Percentiles rank a stretch among this genome's conserved stretches.
Conservation (phyloP, 2,329 filamentous ascomycete genomes). For the Aspergillus sojae region DNA sequence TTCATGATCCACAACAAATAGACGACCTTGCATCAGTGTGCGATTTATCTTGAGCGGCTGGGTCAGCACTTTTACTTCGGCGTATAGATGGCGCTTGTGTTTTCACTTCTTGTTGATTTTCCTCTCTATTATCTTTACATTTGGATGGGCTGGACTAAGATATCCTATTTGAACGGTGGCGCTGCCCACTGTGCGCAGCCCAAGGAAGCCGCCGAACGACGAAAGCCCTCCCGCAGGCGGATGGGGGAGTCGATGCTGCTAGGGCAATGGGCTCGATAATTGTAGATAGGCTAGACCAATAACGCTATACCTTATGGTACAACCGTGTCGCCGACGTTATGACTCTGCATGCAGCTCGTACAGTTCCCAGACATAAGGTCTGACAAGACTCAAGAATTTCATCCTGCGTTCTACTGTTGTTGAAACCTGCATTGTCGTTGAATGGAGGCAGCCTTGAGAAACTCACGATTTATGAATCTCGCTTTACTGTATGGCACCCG, state of each 20-base stretch:
- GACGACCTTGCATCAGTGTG: conserved; percentile 8
- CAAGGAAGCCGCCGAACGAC: not conserved
- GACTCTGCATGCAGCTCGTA: not conserved
- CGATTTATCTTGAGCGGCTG: conserved; percentile 5
- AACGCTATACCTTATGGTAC: not conserved
- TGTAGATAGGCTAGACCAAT: conserved; percentile 4
- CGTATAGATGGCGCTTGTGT: conserved; percentile 24
- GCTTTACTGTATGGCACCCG: too few species aligned
- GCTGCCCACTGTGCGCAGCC: not conserved
- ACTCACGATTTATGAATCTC: too few species aligned
- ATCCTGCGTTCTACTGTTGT: too few species aligned
- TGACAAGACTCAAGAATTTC: too few species aligned
- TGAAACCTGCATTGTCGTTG: too few species aligned
- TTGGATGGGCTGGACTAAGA: conserved; percentile 1
- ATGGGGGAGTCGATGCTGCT: conserved; percentile 11
- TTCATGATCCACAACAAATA: conserved; percentile 82
- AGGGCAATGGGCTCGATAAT: conserved; percentile 3
- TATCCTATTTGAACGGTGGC: not conserved
- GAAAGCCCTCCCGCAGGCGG: conserved; percentile 18
- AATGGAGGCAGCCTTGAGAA: too few species aligned
- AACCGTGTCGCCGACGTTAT: not conserved
- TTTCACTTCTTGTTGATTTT: conserved; percentile 16
- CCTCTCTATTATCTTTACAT: conserved; percentile 17
- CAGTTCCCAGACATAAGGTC: not conserved
- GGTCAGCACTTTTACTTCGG: conserved; percentile 10